A percentile compares a stretch with the other conserved stretches of the same genome.
These are phyloP conservation scores for Microthlaspi erraticum DNA, from an alignment of 345 rosid species.

Conservation along the genomic window DNA sequence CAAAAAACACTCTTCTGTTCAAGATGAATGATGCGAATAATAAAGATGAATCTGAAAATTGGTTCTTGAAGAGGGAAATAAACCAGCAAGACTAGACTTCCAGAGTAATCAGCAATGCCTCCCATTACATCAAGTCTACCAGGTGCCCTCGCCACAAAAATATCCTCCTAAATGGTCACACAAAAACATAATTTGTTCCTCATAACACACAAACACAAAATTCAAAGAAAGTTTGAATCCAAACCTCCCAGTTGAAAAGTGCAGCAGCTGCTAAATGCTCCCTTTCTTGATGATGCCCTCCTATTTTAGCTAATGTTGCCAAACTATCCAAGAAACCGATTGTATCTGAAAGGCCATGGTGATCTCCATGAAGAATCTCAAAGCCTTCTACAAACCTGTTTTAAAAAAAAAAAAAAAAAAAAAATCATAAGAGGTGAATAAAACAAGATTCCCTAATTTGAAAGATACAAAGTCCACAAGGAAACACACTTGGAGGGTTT, in stretches of 20 bases:
- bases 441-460: not conserved
- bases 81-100: slow-evolving; percentile 92
- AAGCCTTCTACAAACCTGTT: slow-evolving; percentile 65
- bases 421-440: not conserved
- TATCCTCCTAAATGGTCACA: slow-evolving; percentile 60
- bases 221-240: not conserved
- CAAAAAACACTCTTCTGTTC: slow-evolving; percentile 1
- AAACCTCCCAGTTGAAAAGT: slow-evolving; percentile 89
- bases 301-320: slow-evolving; percentile 59
- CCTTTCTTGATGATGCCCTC: slow-evolving; percentile 64
- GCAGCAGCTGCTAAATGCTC: slow-evolving; percentile 86
- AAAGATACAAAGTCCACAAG: slow-evolving; percentile 40
- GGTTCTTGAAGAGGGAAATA: not conserved
- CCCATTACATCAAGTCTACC: slow-evolving; percentile 98
- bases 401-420: not conserved
- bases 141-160: slow-evolving; percentile 86
- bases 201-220: not conserved
- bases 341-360: slow-evolving; percentile 77
- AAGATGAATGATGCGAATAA: not conserved
- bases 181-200: slow-evolving; percentile 17
- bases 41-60: slow-evolving; percentile 11
- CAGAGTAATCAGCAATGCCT: slow-evolving; percentile 96
- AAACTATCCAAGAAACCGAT: slow-evolving; percentile 66
- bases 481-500: slow-evolving; percentile 43
- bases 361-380: slow-evolving; percentile 86